A percentile compares a stretch with the other conserved stretches of the same genome.
Conservation (phyloP, 306 rosid species). For the Fragaria iinumae region DNA sequence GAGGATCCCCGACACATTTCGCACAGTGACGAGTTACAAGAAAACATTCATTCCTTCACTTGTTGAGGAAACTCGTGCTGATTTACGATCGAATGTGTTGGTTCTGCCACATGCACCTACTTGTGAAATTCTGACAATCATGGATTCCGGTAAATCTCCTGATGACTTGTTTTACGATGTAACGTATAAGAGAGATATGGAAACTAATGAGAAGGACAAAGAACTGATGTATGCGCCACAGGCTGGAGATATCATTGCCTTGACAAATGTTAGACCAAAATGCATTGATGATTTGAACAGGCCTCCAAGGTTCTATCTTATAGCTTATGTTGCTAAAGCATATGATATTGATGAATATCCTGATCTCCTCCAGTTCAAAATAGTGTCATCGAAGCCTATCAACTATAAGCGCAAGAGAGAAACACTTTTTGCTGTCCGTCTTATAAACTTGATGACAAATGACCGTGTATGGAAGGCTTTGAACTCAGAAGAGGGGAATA, state of each 20-base stretch:
- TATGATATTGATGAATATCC: not conserved
- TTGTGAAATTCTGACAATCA: slow-evolving; percentile 26
- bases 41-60: slow-evolving; percentile 45
- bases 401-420: not conserved
- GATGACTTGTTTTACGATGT: slow-evolving; percentile 26
- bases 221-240: slow-evolving; percentile 38
- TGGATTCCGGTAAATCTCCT: not conserved
- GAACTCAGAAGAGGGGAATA: slow-evolving; percentile 12
- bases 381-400: slow-evolving; percentile 26
- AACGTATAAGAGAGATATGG: not conserved
- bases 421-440: slow-evolving; percentile 20
- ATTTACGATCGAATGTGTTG: not conserved
- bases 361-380: not conserved
- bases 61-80: slow-evolving; percentile 51
- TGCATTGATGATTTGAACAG: slow-evolving; percentile 30
- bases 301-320: slow-evolving; percentile 24
- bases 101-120: not conserved
- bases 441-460: slow-evolving; percentile 31
- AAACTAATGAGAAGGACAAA: not conserved
- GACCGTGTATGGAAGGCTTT: slow-evolving; percentile 29
- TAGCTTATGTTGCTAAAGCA: slow-evolving; percentile 23
- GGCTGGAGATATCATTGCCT: slow-evolving; percentile 56
- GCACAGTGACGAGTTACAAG: slow-evolving; percentile 32
- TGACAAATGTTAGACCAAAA: slow-evolving; percentile 39
- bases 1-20: slow-evolving; percentile 44